Base-by-base conservation (phyloP, 2,329 filamentous ascomycete genomes). In the Cercospora sesami region DNA sequence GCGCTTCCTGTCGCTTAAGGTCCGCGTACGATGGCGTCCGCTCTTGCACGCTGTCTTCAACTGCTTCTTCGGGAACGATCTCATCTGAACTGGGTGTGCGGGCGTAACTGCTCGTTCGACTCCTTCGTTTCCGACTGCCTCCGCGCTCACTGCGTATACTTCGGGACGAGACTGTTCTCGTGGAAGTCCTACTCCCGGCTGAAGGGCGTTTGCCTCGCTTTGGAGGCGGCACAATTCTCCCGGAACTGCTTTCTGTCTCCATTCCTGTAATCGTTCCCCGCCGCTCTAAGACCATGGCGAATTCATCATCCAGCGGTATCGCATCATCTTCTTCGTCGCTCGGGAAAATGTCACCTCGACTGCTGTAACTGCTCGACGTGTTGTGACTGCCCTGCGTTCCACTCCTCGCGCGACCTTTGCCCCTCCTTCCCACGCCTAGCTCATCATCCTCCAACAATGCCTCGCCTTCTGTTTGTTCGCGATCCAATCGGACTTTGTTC, bases 241-340 rank as follows among this genome's bases (percentile, higher is more conserved):
- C 87, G 74, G 90, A 93, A 72, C 89, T 90, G 57, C 86, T 86
- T 75, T 93, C 91, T 66, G 95, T 93, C 16, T 82, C 82, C 51
- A 81, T 82, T n/a, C 71, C 72, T 9, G 70, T 66, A 21, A 71
- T 31, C 82, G 85, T 86, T 3, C 72, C 72, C 31, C 90, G 88
- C 63, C 91, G 87, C 68, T 93, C 90, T 69, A 97, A 84, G 3
- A 89, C 88, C 78, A 96, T 89, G 2, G 93, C 92, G 74, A 98
- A 96, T 76, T 97, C 94, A 76, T 97, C 94, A 74, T 94, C 92
- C 18, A 98, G 81, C 12, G 93, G 92, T n/a, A 97, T 88, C 0
- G 94, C 94, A 79, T 98, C 94, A 78, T 96, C 94, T 71, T 80
- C 75, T 68, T 96, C 93, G 63, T 94, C 93, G 74, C 93, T 97